Evolutionary conservation across 164 flowering plant species (phyloP).

Genomic region (Macadamia tetraphylla): DNA sequence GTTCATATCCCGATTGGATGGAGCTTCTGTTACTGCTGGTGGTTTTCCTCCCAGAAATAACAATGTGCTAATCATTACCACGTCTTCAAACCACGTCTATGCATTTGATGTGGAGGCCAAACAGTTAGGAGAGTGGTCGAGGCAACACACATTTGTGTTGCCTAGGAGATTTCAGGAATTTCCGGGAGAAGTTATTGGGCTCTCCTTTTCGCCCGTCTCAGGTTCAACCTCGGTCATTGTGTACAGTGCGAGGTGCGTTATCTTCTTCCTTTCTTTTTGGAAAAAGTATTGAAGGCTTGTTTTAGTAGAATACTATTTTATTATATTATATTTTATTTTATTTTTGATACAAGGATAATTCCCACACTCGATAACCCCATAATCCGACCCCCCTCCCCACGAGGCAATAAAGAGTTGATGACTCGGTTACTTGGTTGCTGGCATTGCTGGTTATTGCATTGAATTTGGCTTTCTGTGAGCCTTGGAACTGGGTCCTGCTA

Average conservation of each 20-base stretch:
- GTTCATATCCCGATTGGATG: conserved; percentile 88
- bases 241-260: conserved; percentile 79
- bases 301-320: too few relatives aligned
- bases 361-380: too few relatives aligned
- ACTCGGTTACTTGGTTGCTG: too few relatives aligned
- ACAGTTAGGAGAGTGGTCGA: conserved; percentile 86
- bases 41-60: conserved; percentile 76
- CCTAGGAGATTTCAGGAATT: conserved; percentile 82
- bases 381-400: too few relatives aligned
- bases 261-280: not conserved
- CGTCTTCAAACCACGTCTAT: conserved; percentile 84
- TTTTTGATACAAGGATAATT: too few relatives aligned
- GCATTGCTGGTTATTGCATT: not conserved
- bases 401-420: too few relatives aligned
- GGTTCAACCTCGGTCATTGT: conserved; percentile 59
- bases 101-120: conserved; percentile 86
- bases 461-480: not conserved
- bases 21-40: conserved; percentile 91
- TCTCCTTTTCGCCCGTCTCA: conserved; percentile 64
- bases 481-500: too few relatives aligned
- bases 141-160: conserved; percentile 44
- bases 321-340: too few relatives aligned
- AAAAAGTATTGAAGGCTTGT: not conserved
- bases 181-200: conserved; percentile 93
- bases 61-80: conserved; percentile 69